Conservation (phyloP, 768 basidiomycete genomes). For the Phlebiopsis flavidoalba region DNA sequence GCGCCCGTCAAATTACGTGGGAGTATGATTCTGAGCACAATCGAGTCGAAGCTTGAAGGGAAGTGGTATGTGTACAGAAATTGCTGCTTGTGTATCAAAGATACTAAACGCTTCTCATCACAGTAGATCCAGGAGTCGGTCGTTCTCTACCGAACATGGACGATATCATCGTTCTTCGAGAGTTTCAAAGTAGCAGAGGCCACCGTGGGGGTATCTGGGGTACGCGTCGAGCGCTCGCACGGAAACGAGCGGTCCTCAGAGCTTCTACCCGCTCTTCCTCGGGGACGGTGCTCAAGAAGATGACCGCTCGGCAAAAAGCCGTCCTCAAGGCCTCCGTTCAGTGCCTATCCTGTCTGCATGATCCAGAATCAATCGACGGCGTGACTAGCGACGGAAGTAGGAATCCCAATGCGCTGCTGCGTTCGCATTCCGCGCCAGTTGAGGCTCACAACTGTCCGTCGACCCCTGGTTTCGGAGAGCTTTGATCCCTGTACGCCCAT, state of each 20-base stretch:
- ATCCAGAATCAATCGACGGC: slow-evolving; percentile 14
- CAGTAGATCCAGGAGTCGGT: slow-evolving; percentile 88
- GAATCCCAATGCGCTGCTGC: slow-evolving; percentile 18
- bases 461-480: slow-evolving; percentile 15
- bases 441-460: slow-evolving; percentile 14
- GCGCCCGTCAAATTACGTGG: slow-evolving; percentile 92
- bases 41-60: slow-evolving; percentile 85
- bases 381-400: slow-evolving; percentile 12
- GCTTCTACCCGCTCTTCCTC: slow-evolving; percentile 1
- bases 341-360: too few relatives aligned
- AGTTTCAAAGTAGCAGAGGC: slow-evolving; percentile 47
- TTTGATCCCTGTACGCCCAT: slow-evolving; percentile 20
- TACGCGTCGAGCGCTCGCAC: slow-evolving; percentile 62
- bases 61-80: slow-evolving; percentile 54
- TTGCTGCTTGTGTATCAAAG: slow-evolving; percentile 8
- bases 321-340: slow-evolving; percentile 37
- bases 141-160: slow-evolving; percentile 98
- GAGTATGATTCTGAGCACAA: slow-evolving; percentile 81
- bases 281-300: slow-evolving; percentile 18
- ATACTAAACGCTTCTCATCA: not conserved
- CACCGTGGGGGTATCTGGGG: slow-evolving; percentile 89
- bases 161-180: slow-evolving; percentile 94
- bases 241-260: slow-evolving; percentile 30
- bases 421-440: slow-evolving; percentile 27
- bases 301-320: slow-evolving; percentile 21